Evolutionary conservation across 2,329 filamentous ascomycete genomes (phyloP).

Genomic region (Fusarium zealandicum): DNA sequence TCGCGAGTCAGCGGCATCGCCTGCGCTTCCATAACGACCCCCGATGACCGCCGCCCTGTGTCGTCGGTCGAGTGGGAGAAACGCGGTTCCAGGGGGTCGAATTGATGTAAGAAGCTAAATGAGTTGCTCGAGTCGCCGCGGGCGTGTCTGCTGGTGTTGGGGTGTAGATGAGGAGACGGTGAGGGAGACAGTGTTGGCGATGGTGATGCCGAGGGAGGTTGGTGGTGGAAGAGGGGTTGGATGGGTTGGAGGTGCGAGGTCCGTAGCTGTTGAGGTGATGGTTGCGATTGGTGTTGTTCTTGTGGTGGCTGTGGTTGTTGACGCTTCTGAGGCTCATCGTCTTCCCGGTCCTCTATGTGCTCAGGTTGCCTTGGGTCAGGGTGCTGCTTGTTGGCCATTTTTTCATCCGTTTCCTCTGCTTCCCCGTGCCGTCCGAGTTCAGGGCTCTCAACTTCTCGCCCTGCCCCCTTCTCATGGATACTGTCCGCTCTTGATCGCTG

Average conservation of each 20-base stretch:
- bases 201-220: conserved; percentile 11
- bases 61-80: conserved; percentile 43
- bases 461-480: conserved; percentile 19
- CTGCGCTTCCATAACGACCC: conserved; percentile 55
- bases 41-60: conserved; percentile 41
- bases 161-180: conserved; percentile 15
- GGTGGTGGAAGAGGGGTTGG: conserved; percentile 32
- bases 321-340: conserved; percentile 3
- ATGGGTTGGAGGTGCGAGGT: conserved; percentile 27
- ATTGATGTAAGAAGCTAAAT: conserved; percentile 28
- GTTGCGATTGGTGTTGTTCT: conserved; percentile 3
- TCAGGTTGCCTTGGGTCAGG: background rate
- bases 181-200: conserved; percentile 17
- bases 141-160: conserved; percentile 15
- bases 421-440: conserved; percentile 6
- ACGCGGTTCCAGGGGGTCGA: conserved; percentile 32
- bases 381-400: conserved; percentile 20
- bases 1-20: conserved; percentile 51
- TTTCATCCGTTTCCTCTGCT: conserved; percentile 3
- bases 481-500: conserved; percentile 18
- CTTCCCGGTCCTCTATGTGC: background rate
- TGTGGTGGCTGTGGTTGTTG: conserved; percentile 1
- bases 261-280: conserved; percentile 15
- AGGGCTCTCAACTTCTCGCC: background rate
- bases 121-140: conserved; percentile 26